Conservation (phyloP, 176 grass and related monocot species). For the Cocos nucifera region DNA sequence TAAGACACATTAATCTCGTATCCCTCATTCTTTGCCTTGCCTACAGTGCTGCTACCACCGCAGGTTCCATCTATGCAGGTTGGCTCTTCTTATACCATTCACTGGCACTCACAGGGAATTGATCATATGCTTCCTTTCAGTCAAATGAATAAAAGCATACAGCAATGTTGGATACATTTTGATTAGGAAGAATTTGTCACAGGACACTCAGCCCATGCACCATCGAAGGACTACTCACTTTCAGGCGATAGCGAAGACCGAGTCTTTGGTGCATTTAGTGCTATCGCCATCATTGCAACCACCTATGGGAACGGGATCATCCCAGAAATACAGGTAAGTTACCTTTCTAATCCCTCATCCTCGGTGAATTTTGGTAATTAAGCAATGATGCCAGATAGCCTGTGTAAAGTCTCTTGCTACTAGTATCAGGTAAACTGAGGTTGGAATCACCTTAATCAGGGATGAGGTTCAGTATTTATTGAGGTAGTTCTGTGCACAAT, state of each 20-base stretch:
- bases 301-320: conserved; percentile 89
- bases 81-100: background rate
- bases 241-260: conserved; percentile 24
- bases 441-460: no score
- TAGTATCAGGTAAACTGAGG: no score
- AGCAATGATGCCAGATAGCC: no score
- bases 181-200: background rate
- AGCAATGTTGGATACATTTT: no score
- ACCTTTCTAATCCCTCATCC: background rate
- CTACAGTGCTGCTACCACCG: conserved; percentile 73
- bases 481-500: no score
- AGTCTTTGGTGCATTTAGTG: conserved; percentile 63
- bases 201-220: conserved; percentile 42
- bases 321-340: conserved; percentile 64
- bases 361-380: no score
- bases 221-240: conserved; percentile 58
- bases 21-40: conserved; percentile 57
- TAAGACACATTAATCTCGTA: conserved; percentile 79
- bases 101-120: no score
- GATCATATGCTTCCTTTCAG: no score
- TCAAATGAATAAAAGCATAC: no score
- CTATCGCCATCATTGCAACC: conserved; percentile 77
- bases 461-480: no score
- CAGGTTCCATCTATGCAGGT: conserved; percentile 72
- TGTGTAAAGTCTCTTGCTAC: no score